Conservation (phyloP, 2,329 filamentous ascomycete species). For the Phyllachora maydis region DNA sequence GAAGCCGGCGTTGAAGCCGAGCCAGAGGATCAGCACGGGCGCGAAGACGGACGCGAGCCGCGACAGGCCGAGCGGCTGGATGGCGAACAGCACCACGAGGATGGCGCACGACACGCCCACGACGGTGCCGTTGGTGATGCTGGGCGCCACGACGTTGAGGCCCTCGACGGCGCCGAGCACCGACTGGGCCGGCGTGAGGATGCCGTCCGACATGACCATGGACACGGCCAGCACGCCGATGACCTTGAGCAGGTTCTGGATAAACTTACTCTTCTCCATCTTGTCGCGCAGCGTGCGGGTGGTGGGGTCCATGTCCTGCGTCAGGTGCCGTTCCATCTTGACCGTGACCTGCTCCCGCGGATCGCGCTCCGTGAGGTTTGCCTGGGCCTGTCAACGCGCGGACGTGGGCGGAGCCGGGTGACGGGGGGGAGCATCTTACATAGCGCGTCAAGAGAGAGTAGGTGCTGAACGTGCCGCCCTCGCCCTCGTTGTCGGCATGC, state of each 20-base stretch:
- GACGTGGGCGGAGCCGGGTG: too few relatives aligned
- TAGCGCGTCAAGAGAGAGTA: too few relatives aligned
- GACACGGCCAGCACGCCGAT: conserved; percentile 45
- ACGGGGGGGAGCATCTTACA: too few relatives aligned
- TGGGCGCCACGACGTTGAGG: conserved; percentile 31
- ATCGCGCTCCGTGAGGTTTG: conserved; percentile 38
- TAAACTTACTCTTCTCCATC: conserved; percentile 32
- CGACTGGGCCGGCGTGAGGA: conserved; percentile 49
- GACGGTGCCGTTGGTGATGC: conserved; percentile 33
- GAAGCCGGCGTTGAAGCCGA: conserved; percentile 38
- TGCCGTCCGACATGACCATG: conserved; percentile 45
- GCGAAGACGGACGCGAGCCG: conserved; percentile 40
- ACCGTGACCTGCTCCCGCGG: too few relatives aligned
- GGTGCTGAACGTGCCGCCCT: conserved; percentile 47
- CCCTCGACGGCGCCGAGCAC: conserved; percentile 50
- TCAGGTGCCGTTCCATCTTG: conserved; percentile 35
- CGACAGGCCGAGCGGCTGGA: conserved; percentile 44
- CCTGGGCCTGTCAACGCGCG: too few relatives aligned
- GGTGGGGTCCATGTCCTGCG: conserved; percentile 29
- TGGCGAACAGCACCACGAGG: conserved; percentile 36
- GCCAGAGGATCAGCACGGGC: conserved; percentile 46
- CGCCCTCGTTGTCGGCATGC: conserved; percentile 47
- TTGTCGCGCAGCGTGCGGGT: conserved; percentile 30
- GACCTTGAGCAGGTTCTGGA: conserved; percentile 32
- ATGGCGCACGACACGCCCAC: conserved; percentile 45